phyloP scores from a whole-genome alignment of 805 yeast genomes.

The Cyberlindnera sargentensis region DNA sequence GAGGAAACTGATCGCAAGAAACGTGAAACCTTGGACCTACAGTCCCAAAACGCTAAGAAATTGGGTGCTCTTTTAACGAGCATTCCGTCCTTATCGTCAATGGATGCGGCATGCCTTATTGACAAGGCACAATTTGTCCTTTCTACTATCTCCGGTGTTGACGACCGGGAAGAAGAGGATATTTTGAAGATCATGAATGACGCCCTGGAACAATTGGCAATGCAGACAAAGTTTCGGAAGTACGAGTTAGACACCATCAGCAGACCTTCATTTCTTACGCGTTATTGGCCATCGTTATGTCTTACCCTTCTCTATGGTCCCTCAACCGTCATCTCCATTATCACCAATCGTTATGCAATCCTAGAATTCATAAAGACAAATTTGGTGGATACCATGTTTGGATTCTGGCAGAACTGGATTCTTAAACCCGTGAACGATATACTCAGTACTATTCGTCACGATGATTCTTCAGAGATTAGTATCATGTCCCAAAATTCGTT shows the following conservation, averaged over 20 bases:
- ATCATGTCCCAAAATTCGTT: conserved; percentile 75
- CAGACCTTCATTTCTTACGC: conserved; percentile 35
- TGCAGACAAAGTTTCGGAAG: background rate
- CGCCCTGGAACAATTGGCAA: background rate
- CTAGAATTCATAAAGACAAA: conserved; percentile 50
- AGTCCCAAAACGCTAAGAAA: conserved; percentile 26
- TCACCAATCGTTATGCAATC: conserved; percentile 48
- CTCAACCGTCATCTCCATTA: conserved; percentile 31
- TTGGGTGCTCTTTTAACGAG: conserved; percentile 31
- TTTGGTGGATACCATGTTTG: conserved; percentile 53
- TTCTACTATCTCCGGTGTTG: background rate
- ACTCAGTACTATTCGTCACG: conserved; percentile 77
- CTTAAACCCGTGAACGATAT: conserved; percentile 67
- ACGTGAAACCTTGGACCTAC: conserved; percentile 16
- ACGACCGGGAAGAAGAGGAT: background rate
- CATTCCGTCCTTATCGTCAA: conserved; percentile 21
- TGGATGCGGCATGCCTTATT: background rate
- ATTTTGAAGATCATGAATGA: background rate
- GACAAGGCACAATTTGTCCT: background rate
- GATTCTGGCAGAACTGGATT: conserved; percentile 80
- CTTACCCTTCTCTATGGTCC: conserved; percentile 47
- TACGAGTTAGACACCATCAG: background rate
- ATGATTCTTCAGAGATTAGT: conserved; percentile 64
- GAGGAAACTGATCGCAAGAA: conserved; percentile 24
- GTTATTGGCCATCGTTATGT: conserved; percentile 63